Evolutionary conservation across 1,284 basidiomycete genomes (phyloP).

Genomic region (Binderoboletus segoi): DNA sequence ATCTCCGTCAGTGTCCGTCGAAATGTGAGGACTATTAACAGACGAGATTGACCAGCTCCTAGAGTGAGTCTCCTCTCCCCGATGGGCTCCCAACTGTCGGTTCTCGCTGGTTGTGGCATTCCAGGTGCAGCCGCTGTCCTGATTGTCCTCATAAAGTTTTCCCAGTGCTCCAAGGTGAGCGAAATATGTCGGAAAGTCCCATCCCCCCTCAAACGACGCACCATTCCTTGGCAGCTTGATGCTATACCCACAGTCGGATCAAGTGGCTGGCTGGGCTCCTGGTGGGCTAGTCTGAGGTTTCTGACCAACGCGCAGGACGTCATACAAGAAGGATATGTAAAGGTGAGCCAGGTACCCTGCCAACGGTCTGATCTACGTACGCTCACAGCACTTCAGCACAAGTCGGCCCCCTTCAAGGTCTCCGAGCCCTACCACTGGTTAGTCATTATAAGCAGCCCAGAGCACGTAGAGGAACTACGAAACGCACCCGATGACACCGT

Average conservation of each 20-base stretch:
- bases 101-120: too few species aligned
- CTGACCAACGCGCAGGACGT: slow-evolving; percentile 9
- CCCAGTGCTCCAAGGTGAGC: too few species aligned
- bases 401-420: slow-evolving; percentile 42
- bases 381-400: slow-evolving; percentile 29
- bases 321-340: slow-evolving; percentile 24
- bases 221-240: not conserved
- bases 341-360: not conserved
- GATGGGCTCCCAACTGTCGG: too few species aligned
- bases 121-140: too few species aligned
- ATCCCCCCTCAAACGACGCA: too few species aligned
- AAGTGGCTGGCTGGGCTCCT: slow-evolving; percentile 19
- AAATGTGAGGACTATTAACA: too few species aligned
- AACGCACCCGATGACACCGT: not conserved
- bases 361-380: too few species aligned
- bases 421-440: slow-evolving; percentile 41
- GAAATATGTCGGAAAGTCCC: too few species aligned
- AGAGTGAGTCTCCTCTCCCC: too few species aligned
- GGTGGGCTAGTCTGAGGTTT: slow-evolving; percentile 18
- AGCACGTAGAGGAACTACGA: slow-evolving; percentile 37
- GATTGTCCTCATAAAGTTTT: too few species aligned
- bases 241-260: slow-evolving; percentile 15
- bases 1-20: too few species aligned
- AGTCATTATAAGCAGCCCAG: slow-evolving; percentile 38
- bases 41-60: too few species aligned